Evolutionary conservation across 1,139 yeast genomes (phyloP).

Genomic region (Wickerhamomyces sp.): DNA sequence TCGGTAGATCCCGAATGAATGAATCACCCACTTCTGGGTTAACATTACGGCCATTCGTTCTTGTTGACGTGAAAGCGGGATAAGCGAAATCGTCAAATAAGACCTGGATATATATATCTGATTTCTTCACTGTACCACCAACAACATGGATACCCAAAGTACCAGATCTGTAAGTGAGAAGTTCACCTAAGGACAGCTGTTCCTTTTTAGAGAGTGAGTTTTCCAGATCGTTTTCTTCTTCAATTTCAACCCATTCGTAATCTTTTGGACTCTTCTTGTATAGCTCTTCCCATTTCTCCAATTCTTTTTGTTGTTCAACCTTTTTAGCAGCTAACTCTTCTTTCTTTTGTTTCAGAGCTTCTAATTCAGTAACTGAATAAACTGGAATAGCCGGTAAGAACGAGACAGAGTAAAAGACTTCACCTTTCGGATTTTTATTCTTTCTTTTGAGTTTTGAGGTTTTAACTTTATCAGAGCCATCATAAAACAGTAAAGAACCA

Average conservation of each 20-base stretch:
- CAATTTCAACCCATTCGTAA: slow-evolving; percentile 59
- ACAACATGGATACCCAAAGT: slow-evolving; percentile 49
- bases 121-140: slow-evolving; percentile 43
- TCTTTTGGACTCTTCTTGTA: slow-evolving; percentile 55
- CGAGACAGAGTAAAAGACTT: slow-evolving; percentile 51
- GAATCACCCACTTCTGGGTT: slow-evolving; percentile 46
- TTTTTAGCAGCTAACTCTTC: slow-evolving; percentile 34
- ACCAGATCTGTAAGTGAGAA: slow-evolving; percentile 58
- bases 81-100: slow-evolving; percentile 60
- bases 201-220: slow-evolving; percentile 37
- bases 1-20: slow-evolving; percentile 64
- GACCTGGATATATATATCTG: slow-evolving; percentile 51
- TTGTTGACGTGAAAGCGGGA: slow-evolving; percentile 55
- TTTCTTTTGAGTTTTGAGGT: slow-evolving; percentile 44
- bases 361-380: slow-evolving; percentile 51
- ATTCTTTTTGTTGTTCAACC: slow-evolving; percentile 36
- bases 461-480: slow-evolving; percentile 38
- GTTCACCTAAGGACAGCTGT: slow-evolving; percentile 45
- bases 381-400: slow-evolving; percentile 63
- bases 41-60: slow-evolving; percentile 26
- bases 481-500: slow-evolving; percentile 46
- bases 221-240: slow-evolving; percentile 39
- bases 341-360: slow-evolving; percentile 37
- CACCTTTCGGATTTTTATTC: slow-evolving; percentile 43
- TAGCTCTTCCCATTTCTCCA: slow-evolving; percentile 39